Percentiles rank a stretch among this genome's conserved stretches.
Evolutionary conservation across 1,139 yeast species (phyloP).

Genomic region (Geotrichum macrosporum): DNA sequence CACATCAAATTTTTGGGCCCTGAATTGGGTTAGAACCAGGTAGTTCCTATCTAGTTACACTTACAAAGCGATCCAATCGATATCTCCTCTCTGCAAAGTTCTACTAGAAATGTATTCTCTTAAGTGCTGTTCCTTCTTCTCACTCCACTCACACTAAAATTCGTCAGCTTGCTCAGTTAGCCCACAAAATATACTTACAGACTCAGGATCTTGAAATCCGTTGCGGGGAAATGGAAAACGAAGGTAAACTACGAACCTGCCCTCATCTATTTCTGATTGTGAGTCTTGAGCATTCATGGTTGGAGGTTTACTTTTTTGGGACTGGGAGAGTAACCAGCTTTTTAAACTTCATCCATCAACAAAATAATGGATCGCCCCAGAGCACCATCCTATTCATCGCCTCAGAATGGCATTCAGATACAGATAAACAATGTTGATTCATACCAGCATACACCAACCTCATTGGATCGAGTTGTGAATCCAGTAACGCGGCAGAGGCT

Average conservation of each 20-base stretch:
- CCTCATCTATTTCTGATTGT: conserved; percentile 14
- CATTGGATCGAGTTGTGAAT: conserved; percentile 39
- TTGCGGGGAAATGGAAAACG: conserved; percentile 42
- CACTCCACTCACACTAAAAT: conserved; percentile 42
- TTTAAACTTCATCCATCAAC: background rate
- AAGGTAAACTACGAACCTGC: conserved; percentile 35
- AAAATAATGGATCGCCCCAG: conserved; percentile 4
- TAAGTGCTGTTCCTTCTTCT: conserved; percentile 40
- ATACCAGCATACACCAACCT: conserved; percentile 51
- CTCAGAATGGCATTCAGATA: conserved; percentile 15
- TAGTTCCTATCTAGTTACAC: no score
- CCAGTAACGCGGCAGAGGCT: conserved; percentile 29
- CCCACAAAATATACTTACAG: conserved; percentile 34
- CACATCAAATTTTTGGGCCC: conserved; percentile 38
- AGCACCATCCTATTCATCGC: background rate
- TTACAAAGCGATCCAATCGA: conserved; percentile 37
- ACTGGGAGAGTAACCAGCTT: background rate
- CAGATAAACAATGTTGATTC: conserved; percentile 49
- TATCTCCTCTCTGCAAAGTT: conserved; percentile 36
- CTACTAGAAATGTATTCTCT: conserved; percentile 42
- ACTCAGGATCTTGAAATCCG: conserved; percentile 42
- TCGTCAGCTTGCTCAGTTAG: no score
- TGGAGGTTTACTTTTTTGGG: background rate
- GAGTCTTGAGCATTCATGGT: conserved; percentile 11
- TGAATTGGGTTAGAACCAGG: no score